Percentiles rank a stretch among this genome's conserved stretches.
Evolutionary conservation across 371 early-diverging fungal genomes (phyloP).

Genomic region (Apophysomyces trapeziformis): DNA sequence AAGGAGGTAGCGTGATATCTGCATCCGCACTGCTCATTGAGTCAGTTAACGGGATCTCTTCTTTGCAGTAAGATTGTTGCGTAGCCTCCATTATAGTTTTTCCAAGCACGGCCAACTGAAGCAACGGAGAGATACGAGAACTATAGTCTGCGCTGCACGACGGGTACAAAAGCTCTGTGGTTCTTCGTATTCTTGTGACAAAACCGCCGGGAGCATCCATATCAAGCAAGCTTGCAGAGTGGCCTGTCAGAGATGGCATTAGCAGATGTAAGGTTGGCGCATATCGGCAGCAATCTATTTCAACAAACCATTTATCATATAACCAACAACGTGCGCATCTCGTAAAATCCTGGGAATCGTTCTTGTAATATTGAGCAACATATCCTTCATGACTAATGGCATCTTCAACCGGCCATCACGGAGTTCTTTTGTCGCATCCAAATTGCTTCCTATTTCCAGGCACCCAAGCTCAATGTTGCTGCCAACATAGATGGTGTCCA

Average conservation of each 20-base stretch:
- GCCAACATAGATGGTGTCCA: slow-evolving; percentile 17
- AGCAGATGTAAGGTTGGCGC: neutral
- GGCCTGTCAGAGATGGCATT: slow-evolving; percentile 2
- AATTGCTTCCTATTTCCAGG: slow-evolving; percentile 10
- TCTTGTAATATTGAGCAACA: slow-evolving; percentile 11
- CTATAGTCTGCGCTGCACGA: slow-evolving; percentile 10
- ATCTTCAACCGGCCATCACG: slow-evolving; percentile 15
- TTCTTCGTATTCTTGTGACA: slow-evolving; percentile 7
- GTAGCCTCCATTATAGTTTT: slow-evolving; percentile 13
- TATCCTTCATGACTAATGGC: slow-evolving; percentile 17
- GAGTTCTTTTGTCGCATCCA: slow-evolving; percentile 12
- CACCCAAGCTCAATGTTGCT: slow-evolving; percentile 19
- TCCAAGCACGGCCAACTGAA: slow-evolving; percentile 14
- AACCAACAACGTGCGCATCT: slow-evolving; percentile 13
- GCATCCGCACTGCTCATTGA: too few species aligned
- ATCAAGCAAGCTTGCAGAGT: slow-evolving; percentile 15
- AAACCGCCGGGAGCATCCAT: slow-evolving; percentile 12
- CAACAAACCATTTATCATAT: slow-evolving; percentile 21
- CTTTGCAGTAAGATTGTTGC: neutral
- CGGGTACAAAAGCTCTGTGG: slow-evolving; percentile 11
- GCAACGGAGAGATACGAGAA: slow-evolving; percentile 3
- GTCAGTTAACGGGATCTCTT: slow-evolving; percentile 1
- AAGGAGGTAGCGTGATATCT: too few species aligned
- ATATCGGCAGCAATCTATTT: neutral
- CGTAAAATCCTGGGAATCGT: neutral